A percentile compares a stretch with the other conserved stretches of the same genome.
Conservation (phyloP, 768 basidiomycete genomes). For the Boletus coccyginus region DNA sequence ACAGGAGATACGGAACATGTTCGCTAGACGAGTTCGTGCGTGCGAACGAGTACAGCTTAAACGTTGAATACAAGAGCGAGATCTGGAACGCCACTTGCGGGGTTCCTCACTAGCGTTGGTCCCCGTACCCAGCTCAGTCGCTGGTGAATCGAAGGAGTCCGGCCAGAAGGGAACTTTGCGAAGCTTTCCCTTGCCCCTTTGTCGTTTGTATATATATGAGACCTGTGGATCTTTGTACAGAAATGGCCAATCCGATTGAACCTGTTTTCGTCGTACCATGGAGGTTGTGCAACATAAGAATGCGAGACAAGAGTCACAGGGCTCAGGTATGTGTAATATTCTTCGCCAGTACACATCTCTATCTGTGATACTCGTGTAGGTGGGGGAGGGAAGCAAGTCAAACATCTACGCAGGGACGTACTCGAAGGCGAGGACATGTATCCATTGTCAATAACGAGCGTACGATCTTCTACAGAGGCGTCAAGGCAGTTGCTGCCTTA, state of each 20-base stretch:
- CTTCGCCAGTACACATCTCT: neutral
- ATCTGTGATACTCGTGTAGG: no score
- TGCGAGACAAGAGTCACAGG: neutral
- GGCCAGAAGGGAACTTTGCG: neutral
- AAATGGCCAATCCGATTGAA: no score
- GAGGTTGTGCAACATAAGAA: no score
- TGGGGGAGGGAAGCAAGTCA: no score
- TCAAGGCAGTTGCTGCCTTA: neutral
- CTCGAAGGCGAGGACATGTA: no score
- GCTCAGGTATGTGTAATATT: neutral
- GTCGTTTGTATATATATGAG: neutral
- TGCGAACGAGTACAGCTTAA: constrained; percentile 24
- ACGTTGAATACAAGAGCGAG: constrained; percentile 28
- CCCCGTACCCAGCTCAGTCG: neutral
- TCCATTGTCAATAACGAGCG: no score
- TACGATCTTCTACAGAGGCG: no score
- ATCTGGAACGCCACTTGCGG: constrained; percentile 40
- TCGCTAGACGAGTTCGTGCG: constrained; percentile 33
- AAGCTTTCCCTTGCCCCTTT: no score
- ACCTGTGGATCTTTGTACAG: no score
- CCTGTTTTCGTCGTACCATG: no score
- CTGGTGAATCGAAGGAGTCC: neutral
- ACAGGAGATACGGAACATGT: constrained; percentile 37
- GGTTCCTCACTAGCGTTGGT: neutral
- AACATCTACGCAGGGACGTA: no score